Evolutionary conservation across 345 rosid genomes (phyloP).

Genomic region (Corchorus capsularis): DNA sequence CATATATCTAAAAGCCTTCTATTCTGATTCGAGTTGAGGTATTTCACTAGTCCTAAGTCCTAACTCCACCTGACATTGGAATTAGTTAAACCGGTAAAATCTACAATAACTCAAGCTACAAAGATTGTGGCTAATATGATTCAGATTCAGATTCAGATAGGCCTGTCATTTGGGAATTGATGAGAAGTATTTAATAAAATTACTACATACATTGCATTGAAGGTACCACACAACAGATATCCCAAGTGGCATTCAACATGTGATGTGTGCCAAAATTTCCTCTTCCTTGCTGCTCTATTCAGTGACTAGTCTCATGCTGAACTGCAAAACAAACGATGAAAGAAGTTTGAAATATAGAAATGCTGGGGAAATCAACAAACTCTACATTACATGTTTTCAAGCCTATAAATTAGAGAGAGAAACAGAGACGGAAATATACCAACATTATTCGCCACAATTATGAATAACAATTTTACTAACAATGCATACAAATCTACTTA

Average conservation of each 20-base stretch:
- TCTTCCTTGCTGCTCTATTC: not conserved
- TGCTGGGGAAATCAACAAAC: not conserved
- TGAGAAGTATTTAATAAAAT: not conserved
- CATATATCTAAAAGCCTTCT: not conserved
- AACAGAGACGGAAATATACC: not conserved
- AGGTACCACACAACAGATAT: not conserved
- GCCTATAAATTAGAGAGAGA: not conserved
- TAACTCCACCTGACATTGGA: conserved; percentile 1
- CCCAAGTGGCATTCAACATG: not conserved
- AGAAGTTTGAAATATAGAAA: not conserved
- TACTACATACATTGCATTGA: not conserved
- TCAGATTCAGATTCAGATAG: not conserved
- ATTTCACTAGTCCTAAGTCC: not conserved
- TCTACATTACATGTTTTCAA: not conserved
- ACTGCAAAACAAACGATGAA: conserved; percentile 15
- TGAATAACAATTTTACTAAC: not conserved
- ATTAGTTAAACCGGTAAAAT: not conserved
- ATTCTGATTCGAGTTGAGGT: too few relatives aligned
- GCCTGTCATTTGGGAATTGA: not conserved
- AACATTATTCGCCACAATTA: too few relatives aligned
- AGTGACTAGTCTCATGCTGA: not conserved
- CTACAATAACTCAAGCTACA: not conserved
- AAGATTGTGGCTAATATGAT: not conserved
- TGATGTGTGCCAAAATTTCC: conserved; percentile 9
- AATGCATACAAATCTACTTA: not conserved